phyloP scores from a whole-genome alignment of 352 stramenopile genomes.

The Pythium sukuiense region DNA sequence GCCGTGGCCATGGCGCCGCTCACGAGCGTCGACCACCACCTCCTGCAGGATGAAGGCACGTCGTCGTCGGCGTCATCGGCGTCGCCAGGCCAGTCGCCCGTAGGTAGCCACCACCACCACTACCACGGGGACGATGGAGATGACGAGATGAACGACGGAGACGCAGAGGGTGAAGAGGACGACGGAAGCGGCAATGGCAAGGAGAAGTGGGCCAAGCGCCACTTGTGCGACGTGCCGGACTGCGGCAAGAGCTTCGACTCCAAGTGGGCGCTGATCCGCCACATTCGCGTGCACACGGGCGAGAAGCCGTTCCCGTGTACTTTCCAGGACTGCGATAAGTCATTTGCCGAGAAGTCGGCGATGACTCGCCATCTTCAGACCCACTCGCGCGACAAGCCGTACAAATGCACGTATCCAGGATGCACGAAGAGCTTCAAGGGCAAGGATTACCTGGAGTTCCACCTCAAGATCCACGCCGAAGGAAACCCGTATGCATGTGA shows the following conservation, averaged over 20 bases:
- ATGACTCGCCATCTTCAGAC: conserved; percentile 87
- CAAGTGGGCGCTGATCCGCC: conserved; percentile 82
- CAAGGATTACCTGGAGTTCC: conserved; percentile 84
- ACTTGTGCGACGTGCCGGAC: conserved; percentile 61
- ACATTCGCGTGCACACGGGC: conserved; percentile 86
- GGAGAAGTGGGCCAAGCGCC: conserved; percentile 71
- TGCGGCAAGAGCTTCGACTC: conserved; percentile 87
- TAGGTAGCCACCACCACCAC: conserved; percentile 1
- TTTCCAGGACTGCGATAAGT: conserved; percentile 83
- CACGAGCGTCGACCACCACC: conserved; percentile 21
- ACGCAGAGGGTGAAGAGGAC: conserved; percentile 13
- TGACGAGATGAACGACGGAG: conserved; percentile 14
- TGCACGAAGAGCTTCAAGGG: conserved; percentile 89
- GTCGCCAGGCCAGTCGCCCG: conserved; percentile 23
- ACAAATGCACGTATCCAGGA: conserved; percentile 83
- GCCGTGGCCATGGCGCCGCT: conserved; percentile 18
- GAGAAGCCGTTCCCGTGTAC: conserved; percentile 88
- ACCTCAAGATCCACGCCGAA: conserved; percentile 83
- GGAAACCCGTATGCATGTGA: conserved; percentile 81
- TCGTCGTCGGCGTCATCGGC: conserved; percentile 28
- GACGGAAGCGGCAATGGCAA: conserved; percentile 22
- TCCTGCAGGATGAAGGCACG: conserved; percentile 28
- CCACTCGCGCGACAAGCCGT: conserved; percentile 84
- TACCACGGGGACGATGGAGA: background rate
- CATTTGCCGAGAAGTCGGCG: conserved; percentile 86